Base-by-base conservation (phyloP, 2,329 filamentous ascomycete genomes). In the Fusarium denticulatum region DNA sequence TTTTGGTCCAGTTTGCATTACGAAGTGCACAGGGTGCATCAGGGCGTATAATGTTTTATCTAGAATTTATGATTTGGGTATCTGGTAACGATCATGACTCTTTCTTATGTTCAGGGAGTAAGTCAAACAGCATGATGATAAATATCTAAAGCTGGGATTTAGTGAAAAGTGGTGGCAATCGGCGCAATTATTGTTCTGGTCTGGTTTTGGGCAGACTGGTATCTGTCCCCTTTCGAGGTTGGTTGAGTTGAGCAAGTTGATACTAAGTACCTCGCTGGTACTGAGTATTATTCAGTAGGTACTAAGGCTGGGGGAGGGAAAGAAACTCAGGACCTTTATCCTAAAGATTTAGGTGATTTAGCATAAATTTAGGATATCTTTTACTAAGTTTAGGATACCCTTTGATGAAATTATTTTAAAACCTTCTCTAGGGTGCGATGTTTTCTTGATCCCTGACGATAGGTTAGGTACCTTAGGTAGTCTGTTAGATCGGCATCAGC, bases 61-160 rank as follows among this genome's bases (percentile, higher is more conserved):
- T 59, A 58, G 60, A 64, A 36, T 60, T 66, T 49, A 69, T 40
- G 49, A 60, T 52, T 49, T 49, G 34, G 64, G 59, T 40, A 62
- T 65, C 71, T 59, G 47, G 58, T 59, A 46, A 74, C 55, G 72
- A 74, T 74, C 60, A 75, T 63, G 72, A 73, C 42, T 39, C 36
- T 74, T 74, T 69, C 45, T 60, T 74, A 60, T 64, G 52, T 67
- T 47, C 32, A n/a, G 30, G 71, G 47, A 47, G 59, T 24, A 59
- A 60, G 49, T 60, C 34, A 59, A 50, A 61, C 66, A 34, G 22
- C 58, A 75, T 60, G 73, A 75, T 69, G 67, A 74, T 60, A 62
- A 73, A 40, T 36, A 70, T 71, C 67, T 75, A 55, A 55, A 67
- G 73, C 64, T 69, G 64, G 72, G 65, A 32, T 62, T 75, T 66